Evolutionary conservation across 2,329 filamentous ascomycete genomes (phyloP).

Genomic region (Botrytis cinerea): DNA sequence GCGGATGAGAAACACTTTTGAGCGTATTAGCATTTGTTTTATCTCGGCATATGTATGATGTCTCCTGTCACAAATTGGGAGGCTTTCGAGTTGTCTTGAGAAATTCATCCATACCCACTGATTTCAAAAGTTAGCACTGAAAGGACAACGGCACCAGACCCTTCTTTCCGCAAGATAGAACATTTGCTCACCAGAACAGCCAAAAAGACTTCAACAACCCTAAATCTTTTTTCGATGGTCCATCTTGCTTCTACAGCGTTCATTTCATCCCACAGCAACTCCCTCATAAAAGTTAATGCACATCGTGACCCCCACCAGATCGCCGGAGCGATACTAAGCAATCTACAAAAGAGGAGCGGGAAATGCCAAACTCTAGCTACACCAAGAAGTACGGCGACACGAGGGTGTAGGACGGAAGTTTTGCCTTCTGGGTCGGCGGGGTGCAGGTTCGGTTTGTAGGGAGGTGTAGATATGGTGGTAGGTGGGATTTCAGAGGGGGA

Average conservation of each 20-base stretch:
- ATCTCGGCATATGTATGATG: neutral
- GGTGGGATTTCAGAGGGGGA: conserved; percentile 20
- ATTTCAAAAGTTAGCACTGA: conserved; percentile 3
- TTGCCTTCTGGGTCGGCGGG: conserved; percentile 35
- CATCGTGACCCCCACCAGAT: conserved; percentile 72
- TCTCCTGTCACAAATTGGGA: neutral
- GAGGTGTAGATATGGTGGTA: conserved; percentile 15
- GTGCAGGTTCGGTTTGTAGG: conserved; percentile 34
- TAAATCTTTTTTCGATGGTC: conserved; percentile 52
- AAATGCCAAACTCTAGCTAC: conserved; percentile 73
- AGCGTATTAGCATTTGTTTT: conserved; percentile 6
- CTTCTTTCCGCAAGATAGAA: neutral
- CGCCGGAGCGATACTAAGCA: conserved; percentile 69
- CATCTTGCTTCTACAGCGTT: conserved; percentile 44
- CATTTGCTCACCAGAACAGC: conserved; percentile 68
- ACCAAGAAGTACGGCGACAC: conserved; percentile 75
- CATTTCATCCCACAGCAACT: conserved; percentile 55
- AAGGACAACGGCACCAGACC: neutral
- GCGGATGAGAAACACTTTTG: conserved; percentile 71
- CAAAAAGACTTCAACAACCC: conserved; percentile 68
- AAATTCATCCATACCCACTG: conserved; percentile 4
- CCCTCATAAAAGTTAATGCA: conserved; percentile 66
- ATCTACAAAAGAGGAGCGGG: conserved; percentile 71
- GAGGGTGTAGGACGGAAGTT: conserved; percentile 64
- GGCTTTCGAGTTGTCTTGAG: neutral